A percentile compares a stretch with the other conserved stretches of the same genome.
phyloP scores from a whole-genome alignment of 139 green algal species.

The Edaphochlamys debaryana region DNA sequence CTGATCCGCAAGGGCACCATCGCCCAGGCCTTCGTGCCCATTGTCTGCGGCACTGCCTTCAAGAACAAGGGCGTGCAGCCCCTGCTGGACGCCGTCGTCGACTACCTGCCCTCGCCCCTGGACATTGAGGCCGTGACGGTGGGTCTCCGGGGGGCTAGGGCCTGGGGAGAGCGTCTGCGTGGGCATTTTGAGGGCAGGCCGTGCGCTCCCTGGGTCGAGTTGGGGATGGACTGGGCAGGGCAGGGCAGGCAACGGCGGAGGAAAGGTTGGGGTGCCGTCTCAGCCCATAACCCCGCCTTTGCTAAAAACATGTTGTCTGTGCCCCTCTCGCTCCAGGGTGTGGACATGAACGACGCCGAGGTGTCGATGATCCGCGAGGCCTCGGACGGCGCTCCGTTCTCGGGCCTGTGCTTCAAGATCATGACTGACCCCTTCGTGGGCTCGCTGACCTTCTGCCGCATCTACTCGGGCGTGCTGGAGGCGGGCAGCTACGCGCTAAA shows the following conservation, averaged over 20 bases:
- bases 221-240: too few species aligned
- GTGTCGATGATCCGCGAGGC: constrained; percentile 79
- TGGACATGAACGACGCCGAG: constrained; percentile 76
- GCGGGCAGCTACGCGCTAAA: constrained; percentile 92
- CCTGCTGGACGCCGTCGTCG: constrained; percentile 95
- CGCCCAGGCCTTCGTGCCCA: constrained; percentile 86
- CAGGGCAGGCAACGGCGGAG: too few species aligned
- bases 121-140: constrained; percentile 74
- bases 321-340: constrained; percentile 37
- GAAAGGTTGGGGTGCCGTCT: too few species aligned
- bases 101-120: constrained; percentile 95
- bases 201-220: background rate
- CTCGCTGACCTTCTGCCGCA: constrained; percentile 95
- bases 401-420: constrained; percentile 98
- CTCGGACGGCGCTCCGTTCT: constrained; percentile 90
- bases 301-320: too few species aligned
- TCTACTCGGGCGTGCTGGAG: constrained; percentile 88
- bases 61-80: constrained; percentile 99
- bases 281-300: too few species aligned
- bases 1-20: constrained; percentile 96
- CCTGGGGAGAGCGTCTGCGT: background rate
- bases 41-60: constrained; percentile 97
- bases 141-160: too few species aligned
- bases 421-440: constrained; percentile 97
- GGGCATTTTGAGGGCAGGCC: background rate